phyloP scores from a whole-genome alignment of 805 yeast genomes.

The Teunomyces funiuensis region DNA sequence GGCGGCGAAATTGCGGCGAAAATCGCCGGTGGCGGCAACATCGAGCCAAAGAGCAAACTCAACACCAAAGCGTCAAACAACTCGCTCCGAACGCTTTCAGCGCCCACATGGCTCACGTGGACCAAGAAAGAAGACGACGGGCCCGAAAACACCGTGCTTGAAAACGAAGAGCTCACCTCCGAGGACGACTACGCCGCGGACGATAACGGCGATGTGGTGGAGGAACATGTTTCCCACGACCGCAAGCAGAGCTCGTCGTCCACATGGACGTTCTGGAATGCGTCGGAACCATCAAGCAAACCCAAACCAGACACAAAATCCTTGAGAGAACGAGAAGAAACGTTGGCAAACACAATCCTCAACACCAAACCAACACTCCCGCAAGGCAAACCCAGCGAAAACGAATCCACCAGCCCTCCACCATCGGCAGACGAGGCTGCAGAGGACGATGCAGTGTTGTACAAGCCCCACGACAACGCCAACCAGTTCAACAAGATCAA shows the following conservation, averaged over 20 bases:
- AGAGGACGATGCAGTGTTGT: constrained; percentile 43
- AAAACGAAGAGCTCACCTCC: constrained; percentile 17
- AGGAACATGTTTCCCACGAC: constrained; percentile 25
- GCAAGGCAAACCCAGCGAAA: not conserved
- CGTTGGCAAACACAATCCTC: constrained; percentile 28
- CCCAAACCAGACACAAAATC: constrained; percentile 7
- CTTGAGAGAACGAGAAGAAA: constrained; percentile 12
- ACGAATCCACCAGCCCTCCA: constrained; percentile 3
- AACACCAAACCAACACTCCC: constrained; percentile 28
- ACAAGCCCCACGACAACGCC: constrained; percentile 42
- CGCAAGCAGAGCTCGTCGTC: constrained; percentile 23
- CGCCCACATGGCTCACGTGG: constrained; percentile 32
- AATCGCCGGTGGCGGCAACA: not conserved
- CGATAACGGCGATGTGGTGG: constrained; percentile 32
- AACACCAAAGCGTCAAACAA: constrained; percentile 18
- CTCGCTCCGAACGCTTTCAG: constrained; percentile 24
- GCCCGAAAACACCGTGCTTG: constrained; percentile 11
- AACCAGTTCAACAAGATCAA: constrained; percentile 41
- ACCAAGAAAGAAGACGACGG: constrained; percentile 13
- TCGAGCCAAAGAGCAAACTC: not conserved
- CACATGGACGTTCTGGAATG: constrained; percentile 39
- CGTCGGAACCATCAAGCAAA: constrained; percentile 8
- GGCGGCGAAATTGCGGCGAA: too few relatives aligned
- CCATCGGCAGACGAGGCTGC: constrained; percentile 7
- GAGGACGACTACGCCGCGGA: constrained; percentile 23